Conservation (phyloP, 768 basidiomycete species). For the Calocybe cyanea region DNA sequence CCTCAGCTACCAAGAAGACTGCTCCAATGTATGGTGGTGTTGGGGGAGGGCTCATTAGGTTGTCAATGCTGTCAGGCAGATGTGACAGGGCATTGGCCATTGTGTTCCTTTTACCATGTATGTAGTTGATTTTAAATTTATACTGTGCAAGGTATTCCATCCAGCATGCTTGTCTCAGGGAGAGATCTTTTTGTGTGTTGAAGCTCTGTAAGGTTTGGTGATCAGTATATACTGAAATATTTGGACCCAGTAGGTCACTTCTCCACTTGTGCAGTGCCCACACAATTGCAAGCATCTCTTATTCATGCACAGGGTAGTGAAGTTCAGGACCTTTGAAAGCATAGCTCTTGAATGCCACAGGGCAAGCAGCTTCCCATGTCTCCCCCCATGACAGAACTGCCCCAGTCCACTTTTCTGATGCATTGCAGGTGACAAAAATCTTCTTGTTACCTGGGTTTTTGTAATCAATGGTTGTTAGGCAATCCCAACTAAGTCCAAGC, state of each 20-base stretch:
- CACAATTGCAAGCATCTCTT: neutral
- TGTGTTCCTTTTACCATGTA: neutral
- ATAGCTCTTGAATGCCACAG: neutral
- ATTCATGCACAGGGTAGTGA: neutral
- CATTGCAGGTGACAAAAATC: neutral
- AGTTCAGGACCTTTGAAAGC: neutral
- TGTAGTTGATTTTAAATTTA: neutral
- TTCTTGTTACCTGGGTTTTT: neutral
- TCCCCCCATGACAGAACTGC: neutral
- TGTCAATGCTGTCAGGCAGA: neutral
- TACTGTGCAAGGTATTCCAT: neutral
- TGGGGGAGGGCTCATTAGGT: too few species aligned
- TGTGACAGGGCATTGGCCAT: neutral
- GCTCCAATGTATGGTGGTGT: too few species aligned
- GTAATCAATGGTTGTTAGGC: neutral
- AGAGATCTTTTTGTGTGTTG: neutral
- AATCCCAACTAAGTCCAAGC: neutral
- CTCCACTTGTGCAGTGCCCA: neutral
- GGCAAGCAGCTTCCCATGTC: neutral
- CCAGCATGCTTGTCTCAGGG: neutral
- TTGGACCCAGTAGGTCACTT: neutral
- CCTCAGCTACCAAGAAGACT: too few species aligned
- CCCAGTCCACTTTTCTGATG: neutral
- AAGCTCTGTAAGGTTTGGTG: neutral
- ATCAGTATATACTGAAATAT: neutral